Conservation (phyloP, 2,329 filamentous ascomycete genomes). For the Hymenoscyphus scutula region DNA sequence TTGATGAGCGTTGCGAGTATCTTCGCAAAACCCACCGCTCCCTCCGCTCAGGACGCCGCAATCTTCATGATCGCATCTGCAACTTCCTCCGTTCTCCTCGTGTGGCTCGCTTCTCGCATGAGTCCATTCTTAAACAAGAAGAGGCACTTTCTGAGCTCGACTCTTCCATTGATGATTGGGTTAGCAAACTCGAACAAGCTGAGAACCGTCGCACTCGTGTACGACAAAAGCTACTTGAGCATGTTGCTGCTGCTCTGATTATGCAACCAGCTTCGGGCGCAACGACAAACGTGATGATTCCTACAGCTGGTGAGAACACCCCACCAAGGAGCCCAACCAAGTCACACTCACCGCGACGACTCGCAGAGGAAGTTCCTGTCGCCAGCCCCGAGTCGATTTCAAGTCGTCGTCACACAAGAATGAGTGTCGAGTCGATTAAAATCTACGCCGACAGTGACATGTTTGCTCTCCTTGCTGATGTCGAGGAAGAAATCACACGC, state of each 20-base stretch:
- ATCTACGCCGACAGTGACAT: slow-evolving; percentile 68
- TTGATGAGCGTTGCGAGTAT: slow-evolving; percentile 78
- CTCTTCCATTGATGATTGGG: slow-evolving; percentile 76
- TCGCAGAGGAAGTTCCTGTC: slow-evolving; percentile 26
- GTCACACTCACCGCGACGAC: slow-evolving; percentile 46
- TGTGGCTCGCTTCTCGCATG: slow-evolving; percentile 68
- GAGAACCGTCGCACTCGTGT: slow-evolving; percentile 75
- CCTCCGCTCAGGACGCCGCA: slow-evolving; percentile 71
- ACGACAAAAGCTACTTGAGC: slow-evolving; percentile 76
- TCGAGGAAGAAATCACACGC: slow-evolving; percentile 58
- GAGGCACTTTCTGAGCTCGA: slow-evolving; percentile 76
- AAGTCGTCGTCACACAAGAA: slow-evolving; percentile 32
- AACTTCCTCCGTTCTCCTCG: slow-evolving; percentile 71
- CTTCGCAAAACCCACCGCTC: slow-evolving; percentile 74
- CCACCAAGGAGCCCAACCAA: slow-evolving; percentile 25
- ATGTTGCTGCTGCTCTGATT: slow-evolving; percentile 69
- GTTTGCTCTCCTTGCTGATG: slow-evolving; percentile 64
- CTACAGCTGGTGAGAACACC: slow-evolving; percentile 21
- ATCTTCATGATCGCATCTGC: slow-evolving; percentile 74
- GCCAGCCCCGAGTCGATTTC: slow-evolving; percentile 23
- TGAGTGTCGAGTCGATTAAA: slow-evolving; percentile 61
- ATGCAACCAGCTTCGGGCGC: slow-evolving; percentile 34
- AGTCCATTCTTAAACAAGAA: slow-evolving; percentile 75
- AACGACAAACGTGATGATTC: slow-evolving; percentile 6
- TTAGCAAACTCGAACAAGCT: slow-evolving; percentile 73